Percentiles rank a stretch among this genome's conserved stretches.
Conservation (phyloP, 192 early-diverging fungal species). For the Backusella liffmaniae region DNA sequence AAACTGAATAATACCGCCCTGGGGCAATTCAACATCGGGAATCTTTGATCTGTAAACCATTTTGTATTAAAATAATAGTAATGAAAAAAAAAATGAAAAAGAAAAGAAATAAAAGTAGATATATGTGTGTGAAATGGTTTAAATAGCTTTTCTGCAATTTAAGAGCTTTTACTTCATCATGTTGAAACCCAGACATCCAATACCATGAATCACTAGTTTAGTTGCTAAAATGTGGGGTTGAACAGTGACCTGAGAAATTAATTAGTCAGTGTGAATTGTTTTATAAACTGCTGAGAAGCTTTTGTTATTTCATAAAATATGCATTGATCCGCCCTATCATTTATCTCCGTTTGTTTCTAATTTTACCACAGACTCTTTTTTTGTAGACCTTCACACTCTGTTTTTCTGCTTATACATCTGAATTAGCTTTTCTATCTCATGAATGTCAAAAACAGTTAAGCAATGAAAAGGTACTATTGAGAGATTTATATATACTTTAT, state of each 20-base stretch:
- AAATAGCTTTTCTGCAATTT: slow-evolving; percentile 2
- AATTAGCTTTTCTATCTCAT: neutral
- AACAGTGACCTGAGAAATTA: neutral
- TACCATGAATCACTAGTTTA: neutral
- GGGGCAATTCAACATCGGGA: slow-evolving; percentile 40
- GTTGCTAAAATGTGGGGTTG: slow-evolving; percentile 5
- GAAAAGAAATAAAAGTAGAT: neutral
- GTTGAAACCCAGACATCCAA: neutral
- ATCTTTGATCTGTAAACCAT: slow-evolving; percentile 39
- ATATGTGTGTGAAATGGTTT: neutral
- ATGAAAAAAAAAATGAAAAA: neutral
- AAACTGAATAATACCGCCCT: slow-evolving; percentile 44
- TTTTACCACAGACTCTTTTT: neutral
- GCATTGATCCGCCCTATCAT: neutral
- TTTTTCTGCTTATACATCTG: neutral
- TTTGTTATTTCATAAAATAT: neutral
- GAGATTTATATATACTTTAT: no score
- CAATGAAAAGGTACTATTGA: no score
- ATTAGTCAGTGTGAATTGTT: slow-evolving; percentile 7
- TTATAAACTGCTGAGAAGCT: neutral
- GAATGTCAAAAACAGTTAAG: neutral
- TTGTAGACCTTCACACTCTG: neutral
- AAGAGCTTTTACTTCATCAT: neutral
- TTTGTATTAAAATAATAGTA: neutral
- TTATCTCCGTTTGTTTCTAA: neutral